Conservation (phyloP, 2,329 filamentous ascomycete species). For the Ceratocystis destructans region DNA sequence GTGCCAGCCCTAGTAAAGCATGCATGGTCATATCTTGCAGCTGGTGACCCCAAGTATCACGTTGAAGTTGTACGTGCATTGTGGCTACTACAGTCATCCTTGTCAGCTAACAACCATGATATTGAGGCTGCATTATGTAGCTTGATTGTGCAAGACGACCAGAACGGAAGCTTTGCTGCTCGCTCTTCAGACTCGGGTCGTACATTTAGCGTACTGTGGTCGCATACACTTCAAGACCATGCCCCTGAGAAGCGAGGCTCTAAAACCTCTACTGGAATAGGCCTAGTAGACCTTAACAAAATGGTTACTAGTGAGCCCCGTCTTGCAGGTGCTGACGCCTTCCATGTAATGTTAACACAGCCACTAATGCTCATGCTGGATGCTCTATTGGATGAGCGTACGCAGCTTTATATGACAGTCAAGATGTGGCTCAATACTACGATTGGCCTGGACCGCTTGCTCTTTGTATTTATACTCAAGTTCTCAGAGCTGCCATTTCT, state of each 20-base stretch:
- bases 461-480: constrained; percentile 46
- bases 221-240: constrained; percentile 56
- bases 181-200: constrained; percentile 48
- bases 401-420: constrained; percentile 61
- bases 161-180: constrained; percentile 33
- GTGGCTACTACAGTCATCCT: constrained; percentile 67
- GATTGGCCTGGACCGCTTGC: constrained; percentile 49
- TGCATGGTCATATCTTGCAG: constrained; percentile 69
- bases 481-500: constrained; percentile 44
- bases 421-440: constrained; percentile 66
- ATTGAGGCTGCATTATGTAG: constrained; percentile 67
- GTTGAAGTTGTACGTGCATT: constrained; percentile 79
- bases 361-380: constrained; percentile 76
- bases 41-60: constrained; percentile 79
- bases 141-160: constrained; percentile 47
- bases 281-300: constrained; percentile 14
- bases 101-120: constrained; percentile 53
- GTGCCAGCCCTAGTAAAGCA: constrained; percentile 55
- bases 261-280: constrained; percentile 23
- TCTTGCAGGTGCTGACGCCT: constrained; percentile 45
- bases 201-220: constrained; percentile 66
- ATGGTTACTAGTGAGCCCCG: constrained; percentile 28
- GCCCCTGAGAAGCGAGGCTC: constrained; percentile 38
- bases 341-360: constrained; percentile 61
- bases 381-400: constrained; percentile 55